phyloP scores from a whole-genome alignment of 1,284 basidiomycete genomes.

The Macrocystidia cucumis region DNA sequence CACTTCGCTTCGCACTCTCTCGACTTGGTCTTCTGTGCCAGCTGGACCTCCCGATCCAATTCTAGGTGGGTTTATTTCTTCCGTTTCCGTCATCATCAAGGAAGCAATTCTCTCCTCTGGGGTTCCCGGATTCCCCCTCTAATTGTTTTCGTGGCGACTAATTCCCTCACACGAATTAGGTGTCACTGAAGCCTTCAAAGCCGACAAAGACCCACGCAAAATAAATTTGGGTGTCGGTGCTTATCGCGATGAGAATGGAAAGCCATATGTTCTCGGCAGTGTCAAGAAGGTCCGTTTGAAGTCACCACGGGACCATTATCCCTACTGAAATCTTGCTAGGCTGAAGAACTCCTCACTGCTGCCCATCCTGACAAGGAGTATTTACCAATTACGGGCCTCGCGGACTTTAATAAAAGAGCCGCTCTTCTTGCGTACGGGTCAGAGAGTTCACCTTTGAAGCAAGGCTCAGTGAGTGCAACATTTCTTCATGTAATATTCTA shows the following conservation, averaged over 20 bases:
- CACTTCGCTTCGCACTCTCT: constrained; percentile 40
- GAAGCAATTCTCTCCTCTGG: too few species aligned
- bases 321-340: constrained; percentile 34
- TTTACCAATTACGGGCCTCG: constrained; percentile 90
- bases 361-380: constrained; percentile 93
- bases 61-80: constrained; percentile 55
- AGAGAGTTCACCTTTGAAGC: constrained; percentile 69
- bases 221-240: constrained; percentile 97
- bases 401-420: constrained; percentile 85
- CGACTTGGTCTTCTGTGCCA: constrained; percentile 79
- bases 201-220: constrained; percentile 85
- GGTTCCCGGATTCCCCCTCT: too few species aligned
- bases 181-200: constrained; percentile 93
- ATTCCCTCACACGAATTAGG: constrained; percentile 30
- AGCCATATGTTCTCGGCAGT: constrained; percentile 89
- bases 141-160: constrained; percentile 1
- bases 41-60: constrained; percentile 92
- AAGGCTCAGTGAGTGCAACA: constrained; percentile 59
- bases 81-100: background rate
- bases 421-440: constrained; percentile 89
- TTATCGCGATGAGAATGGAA: constrained; percentile 91
- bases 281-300: constrained; percentile 69
- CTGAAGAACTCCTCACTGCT: constrained; percentile 70
- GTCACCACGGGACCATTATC: constrained; percentile 4
- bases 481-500: constrained; percentile 4